These are phyloP conservation scores for Ogataea populi-albae DNA, from an alignment of 805 yeast genomes.

Conservation along the genomic window DNA sequence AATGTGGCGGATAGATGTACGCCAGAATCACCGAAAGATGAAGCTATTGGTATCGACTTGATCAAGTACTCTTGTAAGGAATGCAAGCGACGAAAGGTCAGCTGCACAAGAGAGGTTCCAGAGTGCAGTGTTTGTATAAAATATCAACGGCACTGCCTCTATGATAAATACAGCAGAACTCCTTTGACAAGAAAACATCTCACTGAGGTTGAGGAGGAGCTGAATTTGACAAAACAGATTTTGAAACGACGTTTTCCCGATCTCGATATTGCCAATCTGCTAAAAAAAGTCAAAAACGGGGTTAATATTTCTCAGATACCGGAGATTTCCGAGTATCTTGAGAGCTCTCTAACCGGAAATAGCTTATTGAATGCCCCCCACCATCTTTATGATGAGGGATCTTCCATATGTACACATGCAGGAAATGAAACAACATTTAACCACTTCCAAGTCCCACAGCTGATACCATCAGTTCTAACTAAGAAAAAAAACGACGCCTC, in stretches of 20 bases:
- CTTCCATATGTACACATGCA: not conserved
- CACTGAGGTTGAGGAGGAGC: constrained; percentile 16
- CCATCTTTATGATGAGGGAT: not conserved
- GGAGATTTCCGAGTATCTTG: constrained; percentile 2
- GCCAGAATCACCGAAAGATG: too few relatives aligned
- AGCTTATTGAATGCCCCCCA: too few relatives aligned
- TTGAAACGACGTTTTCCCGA: constrained; percentile 6
- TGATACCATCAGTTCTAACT: constrained; percentile 9
- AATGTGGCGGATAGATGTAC: too few relatives aligned
- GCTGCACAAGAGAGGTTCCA: constrained; percentile 16
- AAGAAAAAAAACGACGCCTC: constrained; percentile 1
- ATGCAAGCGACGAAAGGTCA: constrained; percentile 14
- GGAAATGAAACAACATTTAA: not conserved
- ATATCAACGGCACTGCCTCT: constrained; percentile 15
- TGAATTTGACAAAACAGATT: constrained; percentile 9
- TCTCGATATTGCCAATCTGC: constrained; percentile 6
- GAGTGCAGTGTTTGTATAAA: constrained; percentile 12
- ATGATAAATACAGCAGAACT: constrained; percentile 11
- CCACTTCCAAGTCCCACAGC: constrained; percentile 9
- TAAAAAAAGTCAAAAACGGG: constrained; percentile 10
- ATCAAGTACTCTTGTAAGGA: constrained; percentile 21
- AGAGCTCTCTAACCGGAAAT: too few relatives aligned
- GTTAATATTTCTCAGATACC: constrained; percentile 7
- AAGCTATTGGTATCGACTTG: too few relatives aligned
- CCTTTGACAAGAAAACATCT: constrained; percentile 17